Evolutionary conservation across 2,329 filamentous ascomycete genomes (phyloP).

Genomic region (Microsporum ferrugineum): DNA sequence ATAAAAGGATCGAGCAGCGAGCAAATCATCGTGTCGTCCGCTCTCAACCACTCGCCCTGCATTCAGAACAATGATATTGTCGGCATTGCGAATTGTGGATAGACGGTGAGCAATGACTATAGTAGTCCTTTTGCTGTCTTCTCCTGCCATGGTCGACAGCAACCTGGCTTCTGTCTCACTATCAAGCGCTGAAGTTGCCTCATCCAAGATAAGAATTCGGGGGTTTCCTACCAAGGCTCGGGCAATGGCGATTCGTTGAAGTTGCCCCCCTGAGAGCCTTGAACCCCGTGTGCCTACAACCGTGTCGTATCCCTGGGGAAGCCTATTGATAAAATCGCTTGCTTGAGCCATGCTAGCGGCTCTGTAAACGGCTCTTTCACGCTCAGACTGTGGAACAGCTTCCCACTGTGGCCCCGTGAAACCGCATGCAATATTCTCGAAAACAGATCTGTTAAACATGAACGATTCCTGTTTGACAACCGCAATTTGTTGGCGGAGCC

Average conservation of each 20-base stretch:
- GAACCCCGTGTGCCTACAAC: slow-evolving; percentile 47
- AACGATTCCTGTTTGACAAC: slow-evolving; percentile 80
- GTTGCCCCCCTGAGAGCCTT: slow-evolving; percentile 21
- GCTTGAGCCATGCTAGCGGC: slow-evolving; percentile 51
- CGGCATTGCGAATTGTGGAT: slow-evolving; percentile 20
- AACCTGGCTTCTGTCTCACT: slow-evolving; percentile 18
- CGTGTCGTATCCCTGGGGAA: slow-evolving; percentile 42
- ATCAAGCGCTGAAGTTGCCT: slow-evolving; percentile 23
- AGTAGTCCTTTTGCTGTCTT: slow-evolving; percentile 15
- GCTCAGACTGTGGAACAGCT: slow-evolving; percentile 42
- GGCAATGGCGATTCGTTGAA: slow-evolving; percentile 64
- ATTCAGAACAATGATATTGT: slow-evolving; percentile 22
- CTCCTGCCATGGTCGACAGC: slow-evolving; percentile 17
- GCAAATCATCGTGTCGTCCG: slow-evolving; percentile 19
- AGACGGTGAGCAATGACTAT: slow-evolving; percentile 23
- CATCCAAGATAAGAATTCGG: slow-evolving; percentile 51
- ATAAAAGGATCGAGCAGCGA: slow-evolving; percentile 27
- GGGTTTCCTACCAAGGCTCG: slow-evolving; percentile 71
- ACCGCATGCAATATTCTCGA: slow-evolving; percentile 58
- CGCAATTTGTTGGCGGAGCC: slow-evolving; percentile 60
- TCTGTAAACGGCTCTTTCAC: slow-evolving; percentile 22
- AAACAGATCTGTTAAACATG: slow-evolving; percentile 71
- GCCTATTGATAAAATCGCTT: slow-evolving; percentile 42
- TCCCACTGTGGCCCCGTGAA: slow-evolving; percentile 39
- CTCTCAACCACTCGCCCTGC: slow-evolving; percentile 19